A percentile compares a stretch with the other conserved stretches of the same genome.
These are phyloP conservation scores for Pelargonium myrrhifolium DNA, from an alignment of 441 rosid genomes.

Conservation along the genomic window DNA sequence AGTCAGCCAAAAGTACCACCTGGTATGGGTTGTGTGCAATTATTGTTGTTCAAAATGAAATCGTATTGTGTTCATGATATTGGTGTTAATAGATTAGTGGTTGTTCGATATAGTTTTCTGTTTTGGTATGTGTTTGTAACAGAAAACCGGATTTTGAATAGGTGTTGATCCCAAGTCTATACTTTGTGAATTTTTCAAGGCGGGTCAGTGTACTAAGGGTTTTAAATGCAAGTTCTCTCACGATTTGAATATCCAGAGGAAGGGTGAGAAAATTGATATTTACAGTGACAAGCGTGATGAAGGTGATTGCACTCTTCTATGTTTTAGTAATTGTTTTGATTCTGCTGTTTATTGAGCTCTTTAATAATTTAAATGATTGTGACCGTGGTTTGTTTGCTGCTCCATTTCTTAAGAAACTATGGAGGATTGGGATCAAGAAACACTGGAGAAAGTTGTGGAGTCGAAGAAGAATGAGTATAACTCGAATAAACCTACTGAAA, in stretches of 20 bases:
- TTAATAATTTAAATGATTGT: constrained; percentile 1
- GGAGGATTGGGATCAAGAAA: constrained; percentile 98
- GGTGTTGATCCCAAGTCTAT: constrained; percentile 96
- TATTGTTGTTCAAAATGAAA: too few relatives aligned
- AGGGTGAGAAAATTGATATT: constrained; percentile 86
- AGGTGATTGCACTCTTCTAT: constrained; percentile 3
- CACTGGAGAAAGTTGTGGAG: constrained; percentile 84
- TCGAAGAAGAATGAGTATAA: constrained; percentile 73
- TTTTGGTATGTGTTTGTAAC: neutral
- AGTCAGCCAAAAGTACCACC: constrained; percentile 92
- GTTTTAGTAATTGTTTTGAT: neutral
- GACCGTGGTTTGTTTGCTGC: neutral
- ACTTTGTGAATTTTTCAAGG: constrained; percentile 79
- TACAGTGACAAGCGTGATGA: constrained; percentile 28
- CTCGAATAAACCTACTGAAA: constrained; percentile 86
- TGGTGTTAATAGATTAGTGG: too few relatives aligned
- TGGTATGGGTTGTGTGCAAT: constrained; percentile 31
- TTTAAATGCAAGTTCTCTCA: constrained; percentile 96
- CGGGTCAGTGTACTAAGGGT: constrained; percentile 80
- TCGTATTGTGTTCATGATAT: too few relatives aligned
- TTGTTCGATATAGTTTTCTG: too few relatives aligned
- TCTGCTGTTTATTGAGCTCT: neutral
- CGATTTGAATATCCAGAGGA: constrained; percentile 83
- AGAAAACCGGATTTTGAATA: constrained; percentile 17
- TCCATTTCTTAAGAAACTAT: constrained; percentile 40